Evolutionary conservation across 1,284 basidiomycete genomes (phyloP).

Genomic region (Heterobasidion occidentale): DNA sequence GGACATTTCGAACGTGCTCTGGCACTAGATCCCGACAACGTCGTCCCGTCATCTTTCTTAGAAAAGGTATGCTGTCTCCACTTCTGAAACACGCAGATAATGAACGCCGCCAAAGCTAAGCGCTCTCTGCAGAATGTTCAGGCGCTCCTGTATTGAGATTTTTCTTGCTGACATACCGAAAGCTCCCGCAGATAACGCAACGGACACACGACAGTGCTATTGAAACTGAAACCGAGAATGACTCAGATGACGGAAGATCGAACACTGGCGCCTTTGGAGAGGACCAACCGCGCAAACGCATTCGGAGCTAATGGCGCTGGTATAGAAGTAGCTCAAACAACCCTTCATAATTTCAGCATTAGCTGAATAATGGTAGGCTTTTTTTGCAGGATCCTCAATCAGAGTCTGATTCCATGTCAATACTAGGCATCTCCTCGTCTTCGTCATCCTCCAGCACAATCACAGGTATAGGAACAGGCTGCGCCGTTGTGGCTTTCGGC

Average conservation of each 20-base stretch:
- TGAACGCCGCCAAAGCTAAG: neutral
- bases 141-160: neutral
- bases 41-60: slow-evolving; percentile 42
- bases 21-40: slow-evolving; percentile 50
- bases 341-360: neutral
- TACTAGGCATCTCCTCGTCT: slow-evolving; percentile 47
- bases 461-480: neutral
- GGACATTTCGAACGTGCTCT: slow-evolving; percentile 57
- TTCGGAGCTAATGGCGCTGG: slow-evolving; percentile 4
- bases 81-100: neutral
- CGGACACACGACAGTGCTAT: neutral
- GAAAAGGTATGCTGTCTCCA: slow-evolving; percentile 35
- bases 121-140: too few species aligned
- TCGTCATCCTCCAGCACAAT: slow-evolving; percentile 26
- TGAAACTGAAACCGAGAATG: neutral
- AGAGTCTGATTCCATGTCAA: slow-evolving; percentile 45
- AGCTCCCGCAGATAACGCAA: neutral
- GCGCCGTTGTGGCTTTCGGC: neutral
- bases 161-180: neutral
- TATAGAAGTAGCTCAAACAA: neutral
- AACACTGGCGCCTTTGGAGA: neutral
- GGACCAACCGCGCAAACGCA: slow-evolving; percentile 20
- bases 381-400: slow-evolving; percentile 11
- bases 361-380: neutral
- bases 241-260: slow-evolving; percentile 17